phyloP scores from a whole-genome alignment of 352 stramenopile species.

The Phytophthora boehmeriae region DNA sequence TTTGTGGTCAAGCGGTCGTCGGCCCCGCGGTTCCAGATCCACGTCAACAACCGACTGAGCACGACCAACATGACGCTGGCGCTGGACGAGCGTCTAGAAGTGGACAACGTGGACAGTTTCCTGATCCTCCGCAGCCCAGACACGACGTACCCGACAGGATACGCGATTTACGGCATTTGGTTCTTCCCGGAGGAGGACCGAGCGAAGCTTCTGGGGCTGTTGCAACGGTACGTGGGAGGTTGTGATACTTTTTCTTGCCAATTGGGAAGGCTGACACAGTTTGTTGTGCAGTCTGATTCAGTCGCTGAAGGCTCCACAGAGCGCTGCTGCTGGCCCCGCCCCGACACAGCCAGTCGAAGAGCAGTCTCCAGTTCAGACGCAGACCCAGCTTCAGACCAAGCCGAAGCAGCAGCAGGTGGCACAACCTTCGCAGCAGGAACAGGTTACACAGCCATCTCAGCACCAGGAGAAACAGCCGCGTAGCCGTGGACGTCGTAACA shows the following conservation, averaged over 20 bases:
- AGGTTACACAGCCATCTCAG: constrained; percentile 40
- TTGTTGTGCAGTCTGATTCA: constrained; percentile 59
- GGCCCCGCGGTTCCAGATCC: constrained; percentile 83
- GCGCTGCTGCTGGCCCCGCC: constrained; percentile 12
- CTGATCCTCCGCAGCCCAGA: constrained; percentile 82
- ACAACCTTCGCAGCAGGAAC: constrained; percentile 35
- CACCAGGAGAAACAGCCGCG: constrained; percentile 44
- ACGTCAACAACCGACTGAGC: constrained; percentile 90
- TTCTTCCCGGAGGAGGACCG: constrained; percentile 89
- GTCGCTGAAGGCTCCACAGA: constrained; percentile 54
- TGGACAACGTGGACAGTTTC: constrained; percentile 87
- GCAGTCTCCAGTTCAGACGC: constrained; percentile 17
- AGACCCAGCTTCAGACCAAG: constrained; percentile 34
- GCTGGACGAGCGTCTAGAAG: constrained; percentile 70
- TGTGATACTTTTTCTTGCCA: not conserved
- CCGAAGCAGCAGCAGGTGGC: constrained; percentile 28
- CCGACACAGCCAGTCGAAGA: constrained; percentile 27
- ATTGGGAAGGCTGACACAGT: not conserved
- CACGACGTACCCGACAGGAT: constrained; percentile 51
- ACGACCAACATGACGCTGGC: constrained; percentile 87
- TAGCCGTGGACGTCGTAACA: constrained; percentile 56
- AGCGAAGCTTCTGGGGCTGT: constrained; percentile 75
- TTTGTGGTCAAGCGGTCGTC: constrained; percentile 87
- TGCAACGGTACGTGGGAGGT: constrained; percentile 63
- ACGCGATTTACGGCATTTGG: constrained; percentile 88